phyloP scores from a whole-genome alignment of 2,329 filamentous ascomycete genomes.

The Fusarium sororula region DNA sequence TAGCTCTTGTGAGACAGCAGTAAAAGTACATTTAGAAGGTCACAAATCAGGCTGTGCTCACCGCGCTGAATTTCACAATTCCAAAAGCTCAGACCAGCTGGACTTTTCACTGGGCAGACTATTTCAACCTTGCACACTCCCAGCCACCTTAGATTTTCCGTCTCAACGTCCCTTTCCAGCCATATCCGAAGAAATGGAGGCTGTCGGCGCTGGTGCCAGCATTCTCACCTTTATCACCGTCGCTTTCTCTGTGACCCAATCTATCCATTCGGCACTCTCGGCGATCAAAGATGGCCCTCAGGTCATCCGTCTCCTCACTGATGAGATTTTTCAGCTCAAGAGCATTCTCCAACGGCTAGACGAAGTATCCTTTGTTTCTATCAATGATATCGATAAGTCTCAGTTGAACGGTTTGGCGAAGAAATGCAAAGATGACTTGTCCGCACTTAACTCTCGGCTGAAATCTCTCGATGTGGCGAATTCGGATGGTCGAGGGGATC shows the following conservation, averaged over 20 bases:
- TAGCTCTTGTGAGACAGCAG: background rate
- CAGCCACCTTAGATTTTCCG: fast-evolving
- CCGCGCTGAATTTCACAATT: background rate
- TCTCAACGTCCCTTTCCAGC: fast-evolving
- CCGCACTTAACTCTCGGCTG: fast-evolving
- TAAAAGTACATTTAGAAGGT: background rate
- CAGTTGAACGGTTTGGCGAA: fast-evolving
- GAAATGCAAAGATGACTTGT: background rate
- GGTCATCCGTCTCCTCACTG: fast-evolving
- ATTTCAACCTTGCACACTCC: background rate
- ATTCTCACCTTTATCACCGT: background rate
- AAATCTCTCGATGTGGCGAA: fast-evolving
- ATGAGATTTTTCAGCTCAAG: background rate
- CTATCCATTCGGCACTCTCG: background rate
- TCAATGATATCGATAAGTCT: background rate
- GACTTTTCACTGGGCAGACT: fast-evolving
- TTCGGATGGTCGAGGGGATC: background rate
- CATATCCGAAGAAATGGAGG: background rate
- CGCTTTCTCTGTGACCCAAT: background rate
- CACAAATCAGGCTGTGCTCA: background rate
- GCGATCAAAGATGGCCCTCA: background rate
- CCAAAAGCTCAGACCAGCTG: background rate
- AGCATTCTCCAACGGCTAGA: fast-evolving
- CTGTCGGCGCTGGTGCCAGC: background rate
- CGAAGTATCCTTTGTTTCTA: fast-evolving